Evolutionary conservation across 1,284 basidiomycete genomes (phyloP).

Genomic region (Leccinum fuscescens): DNA sequence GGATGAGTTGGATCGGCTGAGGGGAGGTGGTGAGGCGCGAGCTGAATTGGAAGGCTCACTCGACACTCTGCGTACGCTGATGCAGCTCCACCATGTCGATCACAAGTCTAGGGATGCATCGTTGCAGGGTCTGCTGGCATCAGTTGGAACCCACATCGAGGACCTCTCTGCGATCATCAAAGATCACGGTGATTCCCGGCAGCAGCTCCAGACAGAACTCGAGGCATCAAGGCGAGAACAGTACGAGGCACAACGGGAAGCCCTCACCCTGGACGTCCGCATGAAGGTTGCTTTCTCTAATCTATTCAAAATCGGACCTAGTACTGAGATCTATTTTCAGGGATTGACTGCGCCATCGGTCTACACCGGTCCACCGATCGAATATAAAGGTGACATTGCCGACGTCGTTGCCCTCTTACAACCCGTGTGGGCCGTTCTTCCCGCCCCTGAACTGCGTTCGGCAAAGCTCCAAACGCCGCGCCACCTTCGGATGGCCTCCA

Average conservation of each 20-base stretch:
- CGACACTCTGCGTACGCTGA: conserved; percentile 45
- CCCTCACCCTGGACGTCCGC: conserved; percentile 41
- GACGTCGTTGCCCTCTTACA: conserved; percentile 61
- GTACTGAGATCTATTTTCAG: conserved; percentile 17
- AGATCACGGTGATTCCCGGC: conserved; percentile 43
- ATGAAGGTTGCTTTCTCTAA: conserved; percentile 39
- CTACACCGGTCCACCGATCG: conserved; percentile 34
- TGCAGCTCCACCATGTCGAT: conserved; percentile 54
- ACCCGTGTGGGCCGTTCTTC: conserved; percentile 77
- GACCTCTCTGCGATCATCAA: conserved; percentile 52
- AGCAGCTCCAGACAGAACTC: conserved; percentile 53
- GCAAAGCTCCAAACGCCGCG: conserved; percentile 55
- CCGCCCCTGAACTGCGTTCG: conserved; percentile 74
- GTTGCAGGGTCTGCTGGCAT: conserved; percentile 48
- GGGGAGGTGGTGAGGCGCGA: conserved; percentile 34
- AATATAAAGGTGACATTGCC: conserved; percentile 52
- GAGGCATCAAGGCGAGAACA: conserved; percentile 55
- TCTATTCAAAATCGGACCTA: conserved; percentile 1
- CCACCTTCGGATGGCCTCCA: conserved; percentile 47
- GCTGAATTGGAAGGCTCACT: conserved; percentile 51
- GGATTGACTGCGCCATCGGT: conserved; percentile 24
- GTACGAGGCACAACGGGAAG: conserved; percentile 51
- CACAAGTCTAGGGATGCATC: conserved; percentile 50
- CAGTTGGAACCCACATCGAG: conserved; percentile 55
- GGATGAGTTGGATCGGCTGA: conserved; percentile 44